Evolutionary conservation across 306 rosid species (phyloP), one percentile per base, ranked within the genome.

Genomic region (Quercus gilva): DNA sequence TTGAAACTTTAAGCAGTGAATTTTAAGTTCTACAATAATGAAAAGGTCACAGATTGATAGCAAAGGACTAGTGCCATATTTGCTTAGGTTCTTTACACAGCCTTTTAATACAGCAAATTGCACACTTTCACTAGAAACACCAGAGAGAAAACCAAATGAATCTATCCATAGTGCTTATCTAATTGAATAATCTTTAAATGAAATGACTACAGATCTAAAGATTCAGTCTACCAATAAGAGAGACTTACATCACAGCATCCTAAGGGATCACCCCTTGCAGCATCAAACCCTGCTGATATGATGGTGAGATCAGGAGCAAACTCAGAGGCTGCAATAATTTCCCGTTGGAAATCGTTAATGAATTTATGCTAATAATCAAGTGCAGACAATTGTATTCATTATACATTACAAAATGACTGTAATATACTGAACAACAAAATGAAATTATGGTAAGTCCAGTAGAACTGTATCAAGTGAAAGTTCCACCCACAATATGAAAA

Each of bases 231-330:
- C 55, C 33, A 26, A 76, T 41, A 60, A 9, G 9, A 69, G 81
- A 79, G 70, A 64, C 86, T 87, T 93, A 95, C 99, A 82, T 95
- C 99, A 53, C 99, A 95, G 85, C 94, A 87, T 73, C 99, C 99
- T 49, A 93, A 88, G 20, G 98, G 99, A 86, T 95, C 99, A 64
- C 99, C 99, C 88, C 98, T 90, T 25, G 99, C 99, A 76, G 99
- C 99, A 91, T 95, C 99, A 87, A 95, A 95, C 82, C 99, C 99
- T 1, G 99, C 99, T 77, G 99, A 95, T 91, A 95, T 87, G 78
- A 95, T 93, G 85, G 91, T 90, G 77, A 95, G 81, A 87, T 93
- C 99, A 3, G 99, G 99, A 74, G 91, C 86, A 75, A 93, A 95
- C 83, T 89, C 91, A 51, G 92, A 84, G 83, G 98, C 99, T 95